These are phyloP conservation scores for Hypoxylon sp. DNA, from an alignment of 2,329 filamentous ascomycete genomes.

Conservation along the genomic window DNA sequence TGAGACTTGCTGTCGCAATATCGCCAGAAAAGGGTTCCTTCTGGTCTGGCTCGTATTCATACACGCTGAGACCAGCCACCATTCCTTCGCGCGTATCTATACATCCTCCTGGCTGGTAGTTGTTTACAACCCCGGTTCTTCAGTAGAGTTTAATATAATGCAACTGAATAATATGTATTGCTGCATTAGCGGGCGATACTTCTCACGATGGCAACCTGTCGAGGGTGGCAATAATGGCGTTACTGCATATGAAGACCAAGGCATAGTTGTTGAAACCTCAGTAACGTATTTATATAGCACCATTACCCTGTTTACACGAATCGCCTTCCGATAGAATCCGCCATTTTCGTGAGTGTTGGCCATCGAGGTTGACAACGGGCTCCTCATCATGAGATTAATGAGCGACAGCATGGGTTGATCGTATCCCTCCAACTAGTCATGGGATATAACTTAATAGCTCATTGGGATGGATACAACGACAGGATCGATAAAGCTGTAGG, in stretches of 20 bases:
- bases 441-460: neutral
- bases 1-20: neutral
- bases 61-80: neutral
- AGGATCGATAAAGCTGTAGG: neutral
- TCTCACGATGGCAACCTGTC: neutral
- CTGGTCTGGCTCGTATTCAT: constrained; percentile 4
- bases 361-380: neutral
- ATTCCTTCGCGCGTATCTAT: neutral
- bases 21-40: neutral
- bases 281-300: neutral
- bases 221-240: neutral
- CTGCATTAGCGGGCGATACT: no score
- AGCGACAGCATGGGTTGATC: neutral
- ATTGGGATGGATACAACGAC: neutral
- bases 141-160: neutral
- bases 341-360: neutral
- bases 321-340: neutral
- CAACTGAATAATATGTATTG: neutral
- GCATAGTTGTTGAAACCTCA: neutral
- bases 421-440: neutral
- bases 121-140: neutral
- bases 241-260: neutral
- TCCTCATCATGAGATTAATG: neutral
- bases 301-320: neutral
- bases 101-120: neutral